Conservation (phyloP, 2,329 filamentous ascomycete species). For the Amauroascus niger region DNA sequence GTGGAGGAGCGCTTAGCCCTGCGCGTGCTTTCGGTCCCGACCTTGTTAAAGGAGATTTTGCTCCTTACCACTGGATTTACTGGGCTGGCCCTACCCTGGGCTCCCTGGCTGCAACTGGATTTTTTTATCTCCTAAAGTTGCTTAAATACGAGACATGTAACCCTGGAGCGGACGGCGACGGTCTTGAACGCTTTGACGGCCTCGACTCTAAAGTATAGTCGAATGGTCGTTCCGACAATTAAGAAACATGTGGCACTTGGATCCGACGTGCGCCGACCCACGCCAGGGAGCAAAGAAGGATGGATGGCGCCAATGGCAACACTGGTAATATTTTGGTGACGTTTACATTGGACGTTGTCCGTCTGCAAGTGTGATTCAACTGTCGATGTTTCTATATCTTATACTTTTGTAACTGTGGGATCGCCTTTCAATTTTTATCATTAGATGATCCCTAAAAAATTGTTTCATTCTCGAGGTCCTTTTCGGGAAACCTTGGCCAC, state of each 20-base stretch:
- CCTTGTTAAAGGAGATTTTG: slow-evolving; percentile 38
- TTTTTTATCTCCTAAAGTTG: slow-evolving; percentile 42
- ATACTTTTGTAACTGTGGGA: not conserved
- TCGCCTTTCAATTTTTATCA: not conserved
- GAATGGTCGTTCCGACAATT: not conserved
- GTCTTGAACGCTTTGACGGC: slow-evolving; percentile 3
- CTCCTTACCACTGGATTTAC: slow-evolving; percentile 44
- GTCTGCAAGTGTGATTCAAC: not conserved
- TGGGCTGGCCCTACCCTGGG: slow-evolving; percentile 42
- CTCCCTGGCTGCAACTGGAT: slow-evolving; percentile 40
- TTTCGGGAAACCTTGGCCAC: not conserved
- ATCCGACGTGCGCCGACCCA: not conserved
- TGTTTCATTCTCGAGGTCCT: not conserved
- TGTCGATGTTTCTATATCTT: not conserved
- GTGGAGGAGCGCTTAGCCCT: slow-evolving; percentile 42
- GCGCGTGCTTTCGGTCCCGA: slow-evolving; percentile 42
- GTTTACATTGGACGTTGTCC: not conserved
- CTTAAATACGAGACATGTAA: slow-evolving; percentile 38
- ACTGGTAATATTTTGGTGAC: not conserved
- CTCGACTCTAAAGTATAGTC: not conserved
- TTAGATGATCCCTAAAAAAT: not conserved
- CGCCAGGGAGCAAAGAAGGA: not conserved
- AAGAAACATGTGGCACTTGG: not conserved
- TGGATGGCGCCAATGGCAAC: not conserved
- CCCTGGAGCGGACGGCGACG: slow-evolving; percentile 50